A percentile compares a stretch with the other conserved stretches of the same genome.
These are phyloP conservation scores for Xylaria sp. DNA, from an alignment of 2,329 filamentous ascomycete species.

Conservation along the genomic window DNA sequence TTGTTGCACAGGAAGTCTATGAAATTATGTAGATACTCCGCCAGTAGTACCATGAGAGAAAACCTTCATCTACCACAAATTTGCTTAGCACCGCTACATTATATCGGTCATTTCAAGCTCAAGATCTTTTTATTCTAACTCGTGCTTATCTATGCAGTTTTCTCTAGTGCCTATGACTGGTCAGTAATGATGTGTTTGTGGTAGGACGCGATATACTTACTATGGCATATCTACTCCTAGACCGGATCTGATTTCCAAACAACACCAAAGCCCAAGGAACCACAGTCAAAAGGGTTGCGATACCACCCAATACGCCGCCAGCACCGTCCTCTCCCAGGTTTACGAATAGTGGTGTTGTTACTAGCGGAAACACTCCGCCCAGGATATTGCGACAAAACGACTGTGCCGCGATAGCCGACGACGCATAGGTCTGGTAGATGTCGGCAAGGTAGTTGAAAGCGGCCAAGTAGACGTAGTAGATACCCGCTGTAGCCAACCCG, in stretches of 20 bases:
- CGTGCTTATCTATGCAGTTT: conserved; percentile 10
- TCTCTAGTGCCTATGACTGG: conserved; percentile 29
- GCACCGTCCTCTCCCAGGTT: conserved; percentile 77
- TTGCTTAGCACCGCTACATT: background rate
- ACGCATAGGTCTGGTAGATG: conserved; percentile 85
- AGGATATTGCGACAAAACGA: conserved; percentile 87
- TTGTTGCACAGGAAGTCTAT: too few relatives aligned
- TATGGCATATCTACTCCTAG: conserved; percentile 79
- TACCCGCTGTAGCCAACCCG: conserved; percentile 81
- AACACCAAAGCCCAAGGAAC: conserved; percentile 91
- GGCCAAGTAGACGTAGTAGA: conserved; percentile 86
- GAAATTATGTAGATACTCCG: background rate
- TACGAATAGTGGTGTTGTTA: conserved; percentile 78
- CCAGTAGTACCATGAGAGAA: background rate
- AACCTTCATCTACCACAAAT: background rate
- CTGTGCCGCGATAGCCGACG: conserved; percentile 86
- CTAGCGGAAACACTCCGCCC: conserved; percentile 82
- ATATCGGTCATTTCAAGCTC: background rate
- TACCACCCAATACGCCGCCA: conserved; percentile 78
- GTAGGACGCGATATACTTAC: conserved; percentile 51
- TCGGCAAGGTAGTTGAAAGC: conserved; percentile 95
- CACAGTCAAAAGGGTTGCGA: conserved; percentile 74
- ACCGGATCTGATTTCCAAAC: conserved; percentile 79
- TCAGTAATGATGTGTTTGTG: conserved; percentile 7
- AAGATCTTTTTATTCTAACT: background rate